These are phyloP conservation scores for Cystobasidium slooffiae DNA, from an alignment of 1,284 basidiomycete species.

Conservation along the genomic window DNA sequence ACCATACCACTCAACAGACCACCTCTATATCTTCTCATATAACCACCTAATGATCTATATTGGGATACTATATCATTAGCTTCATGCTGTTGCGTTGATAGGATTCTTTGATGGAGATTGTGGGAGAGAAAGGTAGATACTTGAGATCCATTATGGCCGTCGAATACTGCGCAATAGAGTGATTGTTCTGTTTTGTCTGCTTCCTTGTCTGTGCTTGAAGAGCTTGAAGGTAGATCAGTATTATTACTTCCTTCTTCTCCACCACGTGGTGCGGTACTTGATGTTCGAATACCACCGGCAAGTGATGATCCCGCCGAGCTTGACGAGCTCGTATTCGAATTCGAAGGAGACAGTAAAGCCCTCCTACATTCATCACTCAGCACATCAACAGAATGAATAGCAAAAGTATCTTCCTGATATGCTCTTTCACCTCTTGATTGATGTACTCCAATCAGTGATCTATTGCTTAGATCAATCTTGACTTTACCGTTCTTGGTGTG, in stretches of 20 bases:
- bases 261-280: not conserved
- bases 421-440: constrained; percentile 43
- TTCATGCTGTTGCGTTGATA: constrained; percentile 1
- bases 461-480: constrained; percentile 32
- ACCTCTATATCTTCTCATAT: constrained; percentile 43
- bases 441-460: constrained; percentile 29
- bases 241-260: not conserved
- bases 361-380: constrained; percentile 17
- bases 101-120: constrained; percentile 35
- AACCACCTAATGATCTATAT: constrained; percentile 44
- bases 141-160: constrained; percentile 43
- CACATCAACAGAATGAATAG: constrained; percentile 32
- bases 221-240: not conserved
- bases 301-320: not conserved
- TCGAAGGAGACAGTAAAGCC: not conserved
- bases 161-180: constrained; percentile 40
- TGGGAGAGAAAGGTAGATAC: constrained; percentile 42
- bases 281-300: not conserved
- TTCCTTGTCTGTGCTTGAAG: not conserved
- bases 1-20: constrained; percentile 30
- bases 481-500: constrained; percentile 40
- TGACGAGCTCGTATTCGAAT: no score
- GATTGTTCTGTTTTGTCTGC: constrained; percentile 21
- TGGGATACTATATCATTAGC: constrained; percentile 12
- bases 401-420: constrained; percentile 45